Evolutionary conservation across 305 asterid species (phyloP), one percentile per base, ranked within the genome.

Genomic region (Rubia tinctorum): DNA sequence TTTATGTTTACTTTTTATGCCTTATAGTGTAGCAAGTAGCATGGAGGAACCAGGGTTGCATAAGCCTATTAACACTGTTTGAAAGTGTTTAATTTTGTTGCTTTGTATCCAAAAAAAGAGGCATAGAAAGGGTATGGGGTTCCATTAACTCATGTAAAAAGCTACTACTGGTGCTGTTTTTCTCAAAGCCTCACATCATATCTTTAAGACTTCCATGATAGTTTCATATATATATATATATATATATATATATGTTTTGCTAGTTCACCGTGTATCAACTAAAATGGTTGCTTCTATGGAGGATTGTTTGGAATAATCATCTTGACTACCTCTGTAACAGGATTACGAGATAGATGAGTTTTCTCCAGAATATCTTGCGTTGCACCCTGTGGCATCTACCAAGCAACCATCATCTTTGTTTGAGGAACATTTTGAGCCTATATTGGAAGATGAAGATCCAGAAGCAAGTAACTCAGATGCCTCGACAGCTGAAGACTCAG

Each of bases 341-440:
- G 97, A 90, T 84, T 94, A 79, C 64, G 93, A 94, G 84, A 83
- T 94, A 81, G 97, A 94, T 81, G 93, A 88, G 79, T 65, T 22
- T 65, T 88, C 99, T 62, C 74, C 75, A 63, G 97, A 94, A 77
- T 94, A 90, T 79, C 62, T 69, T 76, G 91, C 92, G 45, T 82
- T 89, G 83, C 97, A 94, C 78, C 99, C 98, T 18, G 77, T 90
- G 80, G 77, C 96, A 68, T 74, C 91, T 34, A 80, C 84, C 47
- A 88, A 88, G 75, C 86, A 86, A 76, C 81, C 87, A 27, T 80
- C 96, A 27, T 82, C 96, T 71, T 85, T 89, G 83, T 82, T 94
- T 42, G 91, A 90, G 79, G 95, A 94, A 80, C 96, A 94, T 84
- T 94, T 94, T 82, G 93, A 86, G 77, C 82, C 87, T 72, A 81